phyloP scores from a whole-genome alignment of 371 early-diverging fungal species.

The Apophysomyces ossiformis region DNA sequence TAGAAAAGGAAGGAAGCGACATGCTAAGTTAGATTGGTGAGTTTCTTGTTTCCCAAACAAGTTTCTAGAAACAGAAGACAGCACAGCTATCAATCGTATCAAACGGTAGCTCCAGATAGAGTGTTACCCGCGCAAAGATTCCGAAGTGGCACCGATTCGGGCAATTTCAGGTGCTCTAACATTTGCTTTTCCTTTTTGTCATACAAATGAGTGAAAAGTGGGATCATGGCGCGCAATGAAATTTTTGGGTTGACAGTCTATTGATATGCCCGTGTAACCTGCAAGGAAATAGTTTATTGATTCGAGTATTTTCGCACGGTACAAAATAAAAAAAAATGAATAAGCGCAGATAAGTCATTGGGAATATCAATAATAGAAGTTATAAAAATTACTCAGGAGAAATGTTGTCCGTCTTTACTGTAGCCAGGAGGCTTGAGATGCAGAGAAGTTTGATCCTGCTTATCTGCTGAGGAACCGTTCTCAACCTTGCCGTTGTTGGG shows the following conservation, averaged over 20 bases:
- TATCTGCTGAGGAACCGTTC: background rate
- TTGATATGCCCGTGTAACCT: background rate
- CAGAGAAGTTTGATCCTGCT: background rate
- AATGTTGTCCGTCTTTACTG: too few relatives aligned
- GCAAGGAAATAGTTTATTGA: background rate
- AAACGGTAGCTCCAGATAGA: too few relatives aligned
- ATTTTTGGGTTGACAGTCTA: slow-evolving; percentile 3
- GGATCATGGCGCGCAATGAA: slow-evolving; percentile 6
- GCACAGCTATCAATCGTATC: too few relatives aligned
- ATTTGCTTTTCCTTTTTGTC: background rate
- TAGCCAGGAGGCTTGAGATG: too few relatives aligned
- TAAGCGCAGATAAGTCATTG: background rate
- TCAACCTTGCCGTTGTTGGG: background rate
- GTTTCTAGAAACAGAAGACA: too few relatives aligned
- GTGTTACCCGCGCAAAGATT: background rate
- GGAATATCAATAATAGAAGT: background rate
- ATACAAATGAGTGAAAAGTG: slow-evolving; percentile 2
- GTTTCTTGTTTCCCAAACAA: too few relatives aligned
- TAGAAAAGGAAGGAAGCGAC: too few relatives aligned
- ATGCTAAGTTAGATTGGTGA: too few relatives aligned
- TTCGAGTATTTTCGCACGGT: slow-evolving; percentile 2
- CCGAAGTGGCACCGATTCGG: background rate
- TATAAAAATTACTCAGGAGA: too few relatives aligned
- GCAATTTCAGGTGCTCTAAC: background rate
- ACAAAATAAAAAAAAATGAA: background rate